These are phyloP conservation scores for Pseudogymnoascus sp. DNA, from an alignment of 2,329 filamentous ascomycete species.

Conservation along the genomic window DNA sequence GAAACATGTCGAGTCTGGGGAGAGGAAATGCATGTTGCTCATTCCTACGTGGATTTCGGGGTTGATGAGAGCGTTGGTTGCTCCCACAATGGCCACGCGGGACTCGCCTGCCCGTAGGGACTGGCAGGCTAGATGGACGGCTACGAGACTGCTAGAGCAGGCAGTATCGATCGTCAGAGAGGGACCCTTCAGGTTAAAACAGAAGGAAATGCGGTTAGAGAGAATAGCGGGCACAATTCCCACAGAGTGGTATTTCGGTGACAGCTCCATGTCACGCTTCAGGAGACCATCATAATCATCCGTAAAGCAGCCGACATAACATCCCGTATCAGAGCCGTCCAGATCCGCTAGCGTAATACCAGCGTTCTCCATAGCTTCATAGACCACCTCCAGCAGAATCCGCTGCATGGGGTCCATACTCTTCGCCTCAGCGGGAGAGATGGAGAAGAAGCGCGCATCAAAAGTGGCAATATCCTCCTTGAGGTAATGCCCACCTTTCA, in stretches of 20 bases:
- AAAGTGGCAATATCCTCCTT: slow-evolving; percentile 15
- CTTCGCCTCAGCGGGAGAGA: slow-evolving; percentile 14
- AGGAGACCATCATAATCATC: neutral
- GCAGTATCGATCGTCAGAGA: slow-evolving; percentile 16
- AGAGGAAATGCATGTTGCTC: slow-evolving; percentile 25
- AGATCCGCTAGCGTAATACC: slow-evolving; percentile 15
- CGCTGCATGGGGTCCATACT: slow-evolving; percentile 28
- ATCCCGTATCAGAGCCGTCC: slow-evolving; percentile 1
- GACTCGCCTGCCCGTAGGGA: slow-evolving; percentile 25
- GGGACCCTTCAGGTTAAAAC: slow-evolving; percentile 16
- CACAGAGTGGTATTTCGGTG: slow-evolving; percentile 14
- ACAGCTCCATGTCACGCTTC: slow-evolving; percentile 19
- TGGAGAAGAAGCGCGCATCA: slow-evolving; percentile 19
- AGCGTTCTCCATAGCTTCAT: slow-evolving; percentile 24
- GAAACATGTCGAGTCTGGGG: slow-evolving; percentile 24
- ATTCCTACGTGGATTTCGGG: slow-evolving; percentile 21
- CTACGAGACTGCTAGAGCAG: slow-evolving; percentile 37
- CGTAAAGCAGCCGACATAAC: neutral
- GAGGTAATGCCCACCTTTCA: slow-evolving; percentile 15
- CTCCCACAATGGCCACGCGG: slow-evolving; percentile 15
- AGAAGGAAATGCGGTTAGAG: slow-evolving; percentile 19
- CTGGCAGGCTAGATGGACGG: slow-evolving; percentile 41
- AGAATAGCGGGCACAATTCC: slow-evolving; percentile 8
- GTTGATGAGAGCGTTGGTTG: slow-evolving; percentile 16
- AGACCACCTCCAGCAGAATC: slow-evolving; percentile 22